A percentile compares a stretch with the other conserved stretches of the same genome.
Conservation (phyloP, 2,329 filamentous ascomycete genomes). For the Fusarium continuum region DNA sequence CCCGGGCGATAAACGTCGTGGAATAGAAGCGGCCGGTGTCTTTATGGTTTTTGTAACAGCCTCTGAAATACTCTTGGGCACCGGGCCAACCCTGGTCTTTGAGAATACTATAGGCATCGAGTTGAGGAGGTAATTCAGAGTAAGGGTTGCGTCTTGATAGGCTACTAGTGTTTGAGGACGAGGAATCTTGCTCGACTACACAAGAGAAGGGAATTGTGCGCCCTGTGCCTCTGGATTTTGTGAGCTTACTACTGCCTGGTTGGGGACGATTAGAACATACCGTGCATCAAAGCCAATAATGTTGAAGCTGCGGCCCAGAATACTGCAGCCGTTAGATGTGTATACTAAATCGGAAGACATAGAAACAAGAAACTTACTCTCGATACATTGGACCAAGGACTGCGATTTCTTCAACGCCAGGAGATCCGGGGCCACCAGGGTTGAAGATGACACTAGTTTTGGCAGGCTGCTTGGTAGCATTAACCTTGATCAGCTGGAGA, state of each 20-base stretch:
- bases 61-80: constrained; percentile 1
- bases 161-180: too few species aligned
- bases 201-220: constrained; percentile 34
- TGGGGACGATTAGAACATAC: too few species aligned
- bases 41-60: constrained; percentile 42
- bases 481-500: constrained; percentile 46
- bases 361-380: background rate
- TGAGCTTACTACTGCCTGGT: too few species aligned
- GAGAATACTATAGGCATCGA: constrained; percentile 14
- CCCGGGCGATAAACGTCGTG: constrained; percentile 50
- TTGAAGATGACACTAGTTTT: constrained; percentile 53
- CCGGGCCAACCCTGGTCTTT: constrained; percentile 6
- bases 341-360: fast-evolving
- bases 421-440: constrained; percentile 49
- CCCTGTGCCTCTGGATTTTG: constrained; percentile 13
- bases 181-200: too few species aligned
- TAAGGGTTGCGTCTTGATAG: too few species aligned
- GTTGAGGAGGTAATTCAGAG: too few species aligned
- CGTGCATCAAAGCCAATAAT: constrained; percentile 37
- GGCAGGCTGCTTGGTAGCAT: constrained; percentile 43
- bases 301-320: constrained; percentile 23
- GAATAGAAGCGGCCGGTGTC: constrained; percentile 44
- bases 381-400: constrained; percentile 18
- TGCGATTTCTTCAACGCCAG: constrained; percentile 24
- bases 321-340: constrained; percentile 5